Conservation (phyloP, 805 yeast genomes). For the Wickerhamiella allomyrinae region DNA sequence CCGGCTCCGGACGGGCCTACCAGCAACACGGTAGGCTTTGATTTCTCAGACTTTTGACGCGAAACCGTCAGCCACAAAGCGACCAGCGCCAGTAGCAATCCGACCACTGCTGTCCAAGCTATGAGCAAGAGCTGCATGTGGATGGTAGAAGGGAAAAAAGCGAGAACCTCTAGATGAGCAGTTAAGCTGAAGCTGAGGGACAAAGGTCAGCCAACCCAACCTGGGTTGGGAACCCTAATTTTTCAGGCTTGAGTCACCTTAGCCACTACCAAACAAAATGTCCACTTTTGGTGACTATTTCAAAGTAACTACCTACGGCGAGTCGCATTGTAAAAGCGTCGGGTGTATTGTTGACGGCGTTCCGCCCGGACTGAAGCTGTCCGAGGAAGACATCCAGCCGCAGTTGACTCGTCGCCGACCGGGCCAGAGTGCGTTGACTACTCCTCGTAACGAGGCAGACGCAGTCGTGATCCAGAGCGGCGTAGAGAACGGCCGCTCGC, state of each 20-base stretch:
- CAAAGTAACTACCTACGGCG: conserved; percentile 90
- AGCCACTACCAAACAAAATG: too few species aligned
- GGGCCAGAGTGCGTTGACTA: conserved; percentile 81
- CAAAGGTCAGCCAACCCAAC: too few species aligned
- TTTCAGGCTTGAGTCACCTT: not conserved
- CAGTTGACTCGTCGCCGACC: conserved; percentile 96
- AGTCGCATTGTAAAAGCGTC: conserved; percentile 92
- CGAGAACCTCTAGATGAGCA: too few species aligned
- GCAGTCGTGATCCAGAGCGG: conserved; percentile 88
- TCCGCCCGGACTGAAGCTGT: conserved; percentile 82
- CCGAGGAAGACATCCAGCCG: conserved; percentile 84
- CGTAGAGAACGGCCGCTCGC: conserved; percentile 74
- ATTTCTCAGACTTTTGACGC: not conserved
- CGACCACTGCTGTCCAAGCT: conserved; percentile 9
- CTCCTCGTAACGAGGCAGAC: conserved; percentile 94
- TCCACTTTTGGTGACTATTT: conserved; percentile 56
- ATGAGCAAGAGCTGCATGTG: not conserved
- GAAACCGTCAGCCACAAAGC: not conserved
- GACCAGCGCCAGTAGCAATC: conserved; percentile 7
- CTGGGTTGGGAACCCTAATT: not conserved
- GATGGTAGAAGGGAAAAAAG: too few species aligned
- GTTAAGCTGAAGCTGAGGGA: too few species aligned
- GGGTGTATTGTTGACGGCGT: conserved; percentile 98
- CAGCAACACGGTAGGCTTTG: conserved; percentile 43
- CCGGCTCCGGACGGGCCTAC: conserved; percentile 55